Base-by-base conservation (phyloP, 208 protist genomes). In the Leishmania braziliensis region DNA sequence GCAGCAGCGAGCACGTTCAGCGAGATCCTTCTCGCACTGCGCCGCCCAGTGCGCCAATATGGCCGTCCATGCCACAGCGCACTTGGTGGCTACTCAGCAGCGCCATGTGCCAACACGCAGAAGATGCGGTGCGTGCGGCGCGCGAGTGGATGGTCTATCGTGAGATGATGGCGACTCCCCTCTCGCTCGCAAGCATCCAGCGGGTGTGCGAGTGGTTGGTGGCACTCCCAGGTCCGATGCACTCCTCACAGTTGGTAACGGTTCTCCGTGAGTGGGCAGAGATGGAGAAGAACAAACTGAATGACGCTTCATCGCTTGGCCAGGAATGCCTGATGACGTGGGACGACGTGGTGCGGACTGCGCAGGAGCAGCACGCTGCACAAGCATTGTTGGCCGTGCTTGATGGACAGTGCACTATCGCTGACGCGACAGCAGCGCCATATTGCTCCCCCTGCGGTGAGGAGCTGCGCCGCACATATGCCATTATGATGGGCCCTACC, bases 171-270 rank as follows among this genome's bases (percentile, higher is more conserved):
- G 75, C 68, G 36, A 3, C 18, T 5, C 66, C 51, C 36, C 62
- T 79, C 43, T 51, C 74, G 1, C 16, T 63, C 5, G 68, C 48
- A 36, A 60, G 50, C 53, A 39, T 84, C 3, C 43, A 36, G 26
- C 51, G 69, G 6, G 54, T 84, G n/a, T 68, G 46, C 29, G 6
- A 33, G 43, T 84, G 80, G 80, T 43, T 84, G 62, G 12, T 46
- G 63, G 75, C 51, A 10, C 75, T 84, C 20, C 75, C 80, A 29
- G 48, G 54, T 6, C 18, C 65, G 43, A 23, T 76, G 68, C 80
- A 72, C 29, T 80, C 75, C 62, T 29, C 50, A 0, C 8, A 80
- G 26, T n/a, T 84, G 9, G 23, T 62, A 33, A 12, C 9, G 1
- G 33, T 71, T 53, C 20, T 84, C 12, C 20, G 14, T 39, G 51